These are phyloP conservation scores for Hypocrella siamensis DNA, from an alignment of 2,329 filamentous ascomycete species.

Conservation along the genomic window DNA sequence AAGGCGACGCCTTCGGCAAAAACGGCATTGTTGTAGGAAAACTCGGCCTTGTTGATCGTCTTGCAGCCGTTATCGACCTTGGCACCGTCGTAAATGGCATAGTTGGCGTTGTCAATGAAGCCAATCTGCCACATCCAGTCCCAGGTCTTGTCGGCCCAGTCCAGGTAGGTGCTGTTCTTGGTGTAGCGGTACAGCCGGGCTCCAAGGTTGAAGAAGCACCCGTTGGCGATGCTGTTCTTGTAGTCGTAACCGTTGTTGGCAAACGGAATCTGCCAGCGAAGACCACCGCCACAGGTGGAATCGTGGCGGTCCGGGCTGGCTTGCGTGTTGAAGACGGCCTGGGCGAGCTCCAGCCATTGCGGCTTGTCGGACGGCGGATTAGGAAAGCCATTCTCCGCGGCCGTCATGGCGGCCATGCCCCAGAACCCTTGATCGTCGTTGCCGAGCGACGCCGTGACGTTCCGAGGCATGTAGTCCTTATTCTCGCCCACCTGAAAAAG, in stretches of 20 bases:
- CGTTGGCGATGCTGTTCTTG: slow-evolving; percentile 48
- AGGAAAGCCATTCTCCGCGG: slow-evolving; percentile 41
- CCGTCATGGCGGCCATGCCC: slow-evolving; percentile 48
- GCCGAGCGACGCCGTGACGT: slow-evolving; percentile 34
- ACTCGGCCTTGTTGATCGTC: slow-evolving; percentile 38
- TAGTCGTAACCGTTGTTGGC: slow-evolving; percentile 65
- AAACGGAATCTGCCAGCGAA: slow-evolving; percentile 64
- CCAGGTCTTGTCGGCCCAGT: slow-evolving; percentile 48
- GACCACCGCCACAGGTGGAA: slow-evolving; percentile 37
- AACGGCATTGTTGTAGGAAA: slow-evolving; percentile 44
- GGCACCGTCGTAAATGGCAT: slow-evolving; percentile 45
- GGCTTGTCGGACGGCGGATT: slow-evolving; percentile 33
- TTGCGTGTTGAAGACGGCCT: slow-evolving; percentile 47
- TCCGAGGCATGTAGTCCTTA: slow-evolving; percentile 38
- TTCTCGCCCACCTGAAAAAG: slow-evolving; percentile 36
- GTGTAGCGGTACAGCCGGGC: slow-evolving; percentile 59
- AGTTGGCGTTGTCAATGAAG: slow-evolving; percentile 42
- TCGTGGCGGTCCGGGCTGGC: slow-evolving; percentile 42
- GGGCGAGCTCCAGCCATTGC: slow-evolving; percentile 40
- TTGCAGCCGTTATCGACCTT: slow-evolving; percentile 37
- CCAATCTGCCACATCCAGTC: slow-evolving; percentile 42
- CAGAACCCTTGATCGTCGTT: slow-evolving; percentile 55
- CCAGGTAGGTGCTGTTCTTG: slow-evolving; percentile 44
- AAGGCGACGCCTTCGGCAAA: slow-evolving; percentile 42
- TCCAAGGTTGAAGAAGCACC: slow-evolving; percentile 48